A percentile compares a stretch with the other conserved stretches of the same genome.
Conservation (phyloP, 441 rosid genomes). For the Dalechampia spathulata region DNA sequence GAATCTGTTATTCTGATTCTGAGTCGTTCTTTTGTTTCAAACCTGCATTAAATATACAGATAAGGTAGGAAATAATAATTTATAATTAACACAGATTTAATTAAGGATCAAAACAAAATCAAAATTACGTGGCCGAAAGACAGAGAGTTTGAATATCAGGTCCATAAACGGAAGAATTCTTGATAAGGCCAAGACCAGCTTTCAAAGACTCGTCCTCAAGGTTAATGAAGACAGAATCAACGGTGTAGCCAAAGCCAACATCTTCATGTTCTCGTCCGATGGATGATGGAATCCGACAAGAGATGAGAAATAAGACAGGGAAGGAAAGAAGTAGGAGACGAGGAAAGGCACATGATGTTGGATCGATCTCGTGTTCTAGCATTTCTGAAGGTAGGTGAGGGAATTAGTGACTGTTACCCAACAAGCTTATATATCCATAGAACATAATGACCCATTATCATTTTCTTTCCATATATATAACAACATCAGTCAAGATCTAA, state of each 20-base stretch:
- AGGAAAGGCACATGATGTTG: not conserved
- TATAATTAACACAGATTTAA: no score
- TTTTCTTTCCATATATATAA: no score
- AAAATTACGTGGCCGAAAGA: conserved; percentile 42
- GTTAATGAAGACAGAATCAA: conserved; percentile 25
- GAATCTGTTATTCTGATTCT: conserved; percentile 36
- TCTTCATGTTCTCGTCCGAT: conserved; percentile 7
- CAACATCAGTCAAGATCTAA: no score
- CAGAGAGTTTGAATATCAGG: conserved; percentile 41
- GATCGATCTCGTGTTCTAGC: not conserved
- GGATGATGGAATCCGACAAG: not conserved
- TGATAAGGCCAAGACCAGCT: conserved; percentile 44
- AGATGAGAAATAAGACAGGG: not conserved
- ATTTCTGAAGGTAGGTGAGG: not conserved
- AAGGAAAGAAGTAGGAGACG: not conserved
- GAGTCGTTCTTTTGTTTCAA: conserved; percentile 25
- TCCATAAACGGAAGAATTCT: conserved; percentile 39
- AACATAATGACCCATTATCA: no score
- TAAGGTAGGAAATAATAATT: not conserved
- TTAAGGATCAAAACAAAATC: no score
- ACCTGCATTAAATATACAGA: conserved; percentile 9
- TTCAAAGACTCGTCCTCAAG: conserved; percentile 19
- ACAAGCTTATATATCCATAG: not conserved
- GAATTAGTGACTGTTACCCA: not conserved
- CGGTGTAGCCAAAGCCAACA: conserved; percentile 49